Base-by-base conservation (phyloP, 345 rosid genomes). In the Hirschfeldia incana region DNA sequence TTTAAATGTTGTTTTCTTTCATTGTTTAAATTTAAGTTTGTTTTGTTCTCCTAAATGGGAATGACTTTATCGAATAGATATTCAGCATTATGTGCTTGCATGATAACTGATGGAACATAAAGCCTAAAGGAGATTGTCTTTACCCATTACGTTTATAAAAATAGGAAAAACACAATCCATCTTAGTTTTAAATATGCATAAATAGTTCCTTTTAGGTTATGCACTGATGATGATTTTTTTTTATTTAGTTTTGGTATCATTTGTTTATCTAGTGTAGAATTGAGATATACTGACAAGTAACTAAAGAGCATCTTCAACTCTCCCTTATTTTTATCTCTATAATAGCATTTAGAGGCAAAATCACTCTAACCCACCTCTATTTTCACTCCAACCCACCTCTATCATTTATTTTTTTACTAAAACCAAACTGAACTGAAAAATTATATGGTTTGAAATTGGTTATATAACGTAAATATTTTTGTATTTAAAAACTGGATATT, bases 121-220 rank as follows among this genome's bases (percentile, higher is more conserved):
- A 69, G 73, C 62, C 73, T 73, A 61, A 73, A 73, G 76, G 30
- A 73, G 76, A 72, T 42, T 39, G 59, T 72, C 67, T 61, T 42
- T 72, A 27, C 30, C 62, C 68, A 59, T 60, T 37, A 72, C 28
- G 44, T 26, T 70, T 34, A 21, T 8, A 70, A 51, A 57, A 17
- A 2, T 11, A 33, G 58, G 16, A 5, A 17, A 30, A 29, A 51
- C 32, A n/a, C 33, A 70, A 16, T 28, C 73, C 63, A 39, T 51
- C 44, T 53, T 46, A 29, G 5, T 46, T 46, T 28, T 37, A 37
- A 68, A 46, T 46, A 46, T 68, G 72, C 27, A 68, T 6, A 67
- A 66, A 66, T 37, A 5, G 17, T 67, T 44, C 8, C 9, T 12
- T 65, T 51, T 17, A 26, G n/a, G 21, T 39, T 5, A 39, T 42